Conservation (phyloP, 805 yeast genomes). For the Wickerhamomyces ciferrii region DNA sequence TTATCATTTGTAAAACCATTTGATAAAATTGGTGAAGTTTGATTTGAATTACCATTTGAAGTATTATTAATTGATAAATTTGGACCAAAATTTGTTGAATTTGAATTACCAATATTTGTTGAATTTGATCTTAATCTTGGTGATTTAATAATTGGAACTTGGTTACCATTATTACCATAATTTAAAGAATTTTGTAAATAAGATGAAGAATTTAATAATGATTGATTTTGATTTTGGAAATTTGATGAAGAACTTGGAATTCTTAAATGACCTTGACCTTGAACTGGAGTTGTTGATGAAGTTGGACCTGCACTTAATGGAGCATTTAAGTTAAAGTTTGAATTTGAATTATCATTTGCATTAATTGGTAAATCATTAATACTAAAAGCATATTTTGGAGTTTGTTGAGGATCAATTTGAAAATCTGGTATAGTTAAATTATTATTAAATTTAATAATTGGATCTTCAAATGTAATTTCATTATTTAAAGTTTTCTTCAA, state of each 20-base stretch:
- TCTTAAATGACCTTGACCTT: not conserved
- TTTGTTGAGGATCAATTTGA: not conserved
- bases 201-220: not conserved
- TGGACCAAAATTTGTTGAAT: not conserved
- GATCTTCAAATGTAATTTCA: constrained; percentile 5
- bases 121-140: not conserved
- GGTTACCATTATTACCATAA: no score
- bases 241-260: not conserved
- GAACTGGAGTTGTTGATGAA: not conserved
- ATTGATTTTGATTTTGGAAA: not conserved
- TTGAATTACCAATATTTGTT: not conserved
- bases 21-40: not conserved
- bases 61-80: not conserved
- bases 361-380: constrained; percentile 1
- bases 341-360: not conserved
- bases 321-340: not conserved
- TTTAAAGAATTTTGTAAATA: not conserved
- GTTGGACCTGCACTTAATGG: not conserved
- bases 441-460: constrained; percentile 1
- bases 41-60: no score
- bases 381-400: constrained; percentile 2
- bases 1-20: not conserved
- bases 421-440: not conserved
- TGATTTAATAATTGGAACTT: not conserved
- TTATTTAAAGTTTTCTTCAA: constrained; percentile 2